phyloP scores from a whole-genome alignment of 2,329 filamentous ascomycete species.

The Lasiodiplodia sp. region DNA sequence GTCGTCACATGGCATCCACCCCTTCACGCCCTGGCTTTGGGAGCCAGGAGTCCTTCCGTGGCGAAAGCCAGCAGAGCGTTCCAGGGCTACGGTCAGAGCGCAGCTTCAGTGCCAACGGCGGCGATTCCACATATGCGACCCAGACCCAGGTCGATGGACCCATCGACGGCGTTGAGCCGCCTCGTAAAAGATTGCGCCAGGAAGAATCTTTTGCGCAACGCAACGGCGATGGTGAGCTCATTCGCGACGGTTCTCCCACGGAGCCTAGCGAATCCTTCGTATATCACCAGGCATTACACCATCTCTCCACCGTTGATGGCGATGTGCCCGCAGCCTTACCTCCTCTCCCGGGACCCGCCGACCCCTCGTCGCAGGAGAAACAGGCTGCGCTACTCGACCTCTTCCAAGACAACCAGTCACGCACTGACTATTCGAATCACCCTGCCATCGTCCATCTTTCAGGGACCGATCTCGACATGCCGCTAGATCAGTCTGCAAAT shows the following conservation, averaged over 20 bases:
- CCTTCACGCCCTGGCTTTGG: slow-evolving; percentile 71
- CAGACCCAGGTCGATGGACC: slow-evolving; percentile 40
- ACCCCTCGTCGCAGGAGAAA: slow-evolving; percentile 76
- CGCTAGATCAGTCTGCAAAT: slow-evolving; percentile 86
- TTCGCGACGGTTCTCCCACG: slow-evolving; percentile 73
- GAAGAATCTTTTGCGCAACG: slow-evolving; percentile 47
- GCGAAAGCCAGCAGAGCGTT: slow-evolving; percentile 82
- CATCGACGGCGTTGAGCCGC: slow-evolving; percentile 72
- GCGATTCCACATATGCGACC: slow-evolving; percentile 74
- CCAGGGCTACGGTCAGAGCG: slow-evolving; percentile 76
- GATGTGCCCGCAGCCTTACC: slow-evolving; percentile 68
- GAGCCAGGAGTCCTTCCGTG: slow-evolving; percentile 70
- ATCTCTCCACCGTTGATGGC: slow-evolving; percentile 53
- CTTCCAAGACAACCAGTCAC: slow-evolving; percentile 59
- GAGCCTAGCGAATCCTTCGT: slow-evolving; percentile 82
- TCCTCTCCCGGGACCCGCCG: slow-evolving; percentile 67
- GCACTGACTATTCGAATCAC: slow-evolving; percentile 75
- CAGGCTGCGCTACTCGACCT: slow-evolving; percentile 82
- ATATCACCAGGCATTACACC: slow-evolving; percentile 61
- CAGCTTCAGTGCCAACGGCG: slow-evolving; percentile 66
- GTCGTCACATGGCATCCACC: slow-evolving; percentile 74
- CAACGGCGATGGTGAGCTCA: slow-evolving; percentile 64
- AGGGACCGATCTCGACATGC: slow-evolving; percentile 85
- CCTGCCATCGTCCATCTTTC: slow-evolving; percentile 79
- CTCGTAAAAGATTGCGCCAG: slow-evolving; percentile 75